Percentiles rank a stretch among this genome's conserved stretches.
Evolutionary conservation across 345 rosid genomes (phyloP).

Genomic region (Citrus glauca): DNA sequence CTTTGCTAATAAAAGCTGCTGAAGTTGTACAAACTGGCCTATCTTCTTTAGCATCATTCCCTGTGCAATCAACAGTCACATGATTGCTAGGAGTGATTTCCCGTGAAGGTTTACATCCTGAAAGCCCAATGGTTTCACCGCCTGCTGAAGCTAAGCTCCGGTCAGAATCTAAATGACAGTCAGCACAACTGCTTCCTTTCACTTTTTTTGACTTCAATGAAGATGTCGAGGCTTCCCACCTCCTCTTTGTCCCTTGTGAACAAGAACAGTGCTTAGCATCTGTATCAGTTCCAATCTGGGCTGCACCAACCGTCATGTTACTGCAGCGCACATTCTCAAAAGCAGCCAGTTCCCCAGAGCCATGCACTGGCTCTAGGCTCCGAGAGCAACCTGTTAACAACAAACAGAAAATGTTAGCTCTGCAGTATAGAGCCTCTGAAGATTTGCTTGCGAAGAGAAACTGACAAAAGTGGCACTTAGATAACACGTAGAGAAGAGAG

Average conservation of each 20-base stretch:
- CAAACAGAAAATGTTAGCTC: neutral
- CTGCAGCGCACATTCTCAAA: constrained; percentile 21
- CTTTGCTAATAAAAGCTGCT: constrained; percentile 19
- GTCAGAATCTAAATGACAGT: constrained; percentile 24
- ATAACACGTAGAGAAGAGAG: neutral
- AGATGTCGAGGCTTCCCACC: constrained; percentile 74
- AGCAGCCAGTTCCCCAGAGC: constrained; percentile 12
- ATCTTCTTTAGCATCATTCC: constrained; percentile 26
- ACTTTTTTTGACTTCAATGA: constrained; percentile 75
- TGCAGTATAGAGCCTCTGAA: neutral
- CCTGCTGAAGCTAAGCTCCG: constrained; percentile 21
- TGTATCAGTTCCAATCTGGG: constrained; percentile 24
- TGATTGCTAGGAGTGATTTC: constrained; percentile 28
- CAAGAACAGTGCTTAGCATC: constrained; percentile 34
- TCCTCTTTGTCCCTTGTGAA: constrained; percentile 43
- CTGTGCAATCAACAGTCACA: constrained; percentile 15
- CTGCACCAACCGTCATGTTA: constrained; percentile 28
- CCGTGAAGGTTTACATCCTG: constrained; percentile 17
- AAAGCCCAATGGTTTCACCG: constrained; percentile 20
- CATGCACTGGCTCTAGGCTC: constrained; percentile 11
- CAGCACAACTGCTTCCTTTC: constrained; percentile 49
- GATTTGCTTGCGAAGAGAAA: neutral
- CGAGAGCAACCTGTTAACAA: constrained; percentile 29
- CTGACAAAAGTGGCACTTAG: neutral
- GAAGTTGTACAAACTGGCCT: constrained; percentile 13